Conservation (phyloP, 1,139 yeast species). For the Pneumocystis jirovecii region DNA sequence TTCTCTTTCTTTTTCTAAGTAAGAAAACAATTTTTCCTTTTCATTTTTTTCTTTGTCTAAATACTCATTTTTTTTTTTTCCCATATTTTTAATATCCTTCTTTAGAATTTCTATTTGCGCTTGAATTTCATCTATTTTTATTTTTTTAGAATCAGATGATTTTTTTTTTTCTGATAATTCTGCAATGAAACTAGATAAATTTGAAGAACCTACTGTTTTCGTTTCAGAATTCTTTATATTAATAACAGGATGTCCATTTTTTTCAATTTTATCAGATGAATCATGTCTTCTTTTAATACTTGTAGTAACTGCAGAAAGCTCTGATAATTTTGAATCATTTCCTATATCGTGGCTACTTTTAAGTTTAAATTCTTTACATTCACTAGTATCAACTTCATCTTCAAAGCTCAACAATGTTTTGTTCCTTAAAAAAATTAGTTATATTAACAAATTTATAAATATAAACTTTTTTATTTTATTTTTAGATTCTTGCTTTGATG, state of each 20-base stretch:
- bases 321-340: constrained; percentile 21
- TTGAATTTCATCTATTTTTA: constrained; percentile 10
- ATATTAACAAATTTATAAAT: constrained; percentile 5
- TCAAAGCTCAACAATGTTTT: constrained; percentile 20
- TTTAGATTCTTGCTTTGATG: constrained; percentile 7
- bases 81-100: constrained; percentile 11
- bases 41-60: neutral
- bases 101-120: constrained; percentile 13
- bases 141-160: constrained; percentile 4
- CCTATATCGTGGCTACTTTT: constrained; percentile 37
- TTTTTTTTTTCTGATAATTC: constrained; percentile 1
- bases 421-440: constrained; percentile 9
- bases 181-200: constrained; percentile 1
- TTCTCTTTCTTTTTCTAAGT: constrained; percentile 14
- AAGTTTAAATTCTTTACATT: constrained; percentile 20
- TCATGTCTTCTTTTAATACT: neutral
- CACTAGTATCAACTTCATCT: constrained; percentile 21
- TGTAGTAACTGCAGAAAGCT: neutral
- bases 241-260: neutral
- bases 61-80: neutral
- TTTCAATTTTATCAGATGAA: neutral
- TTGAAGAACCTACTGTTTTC: neutral
- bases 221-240: neutral
- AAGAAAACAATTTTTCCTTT: constrained; percentile 9
- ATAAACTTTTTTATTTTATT: constrained; percentile 14